A percentile compares a stretch with the other conserved stretches of the same genome.
Evolutionary conservation across 306 rosid species (phyloP).

Genomic region (Ziziphus jujuba): DNA sequence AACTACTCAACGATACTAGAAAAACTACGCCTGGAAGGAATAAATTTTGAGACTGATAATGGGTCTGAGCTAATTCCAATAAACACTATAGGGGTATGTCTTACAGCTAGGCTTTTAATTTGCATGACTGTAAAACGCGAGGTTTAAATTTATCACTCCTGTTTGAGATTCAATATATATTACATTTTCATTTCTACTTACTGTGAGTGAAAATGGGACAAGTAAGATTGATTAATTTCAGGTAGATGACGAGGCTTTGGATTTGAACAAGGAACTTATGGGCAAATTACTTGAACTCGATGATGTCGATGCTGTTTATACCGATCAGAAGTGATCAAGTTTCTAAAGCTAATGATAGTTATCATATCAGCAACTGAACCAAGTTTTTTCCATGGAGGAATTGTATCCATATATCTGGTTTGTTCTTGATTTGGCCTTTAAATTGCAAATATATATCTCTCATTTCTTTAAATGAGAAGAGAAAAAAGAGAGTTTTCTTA

Average conservation of each 20-base stretch:
- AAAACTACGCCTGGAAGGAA: constrained; percentile 72
- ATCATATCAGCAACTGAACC: constrained; percentile 27
- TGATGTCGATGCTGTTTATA: constrained; percentile 95
- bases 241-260: constrained; percentile 95
- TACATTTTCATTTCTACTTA: background rate
- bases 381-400: constrained; percentile 10
- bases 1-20: constrained; percentile 65
- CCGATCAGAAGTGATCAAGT: constrained; percentile 66
- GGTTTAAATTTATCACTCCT: background rate
- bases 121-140: background rate
- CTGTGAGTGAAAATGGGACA: constrained; percentile 4
- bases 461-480: background rate
- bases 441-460: background rate
- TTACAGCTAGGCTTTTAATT: constrained; percentile 11
- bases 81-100: constrained; percentile 66
- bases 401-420: constrained; percentile 23
- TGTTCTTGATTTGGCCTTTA: constrained; percentile 13
- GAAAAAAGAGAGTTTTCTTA: too few relatives aligned
- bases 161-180: background rate
- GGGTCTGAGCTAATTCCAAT: constrained; percentile 91
- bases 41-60: constrained; percentile 79
- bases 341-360: constrained; percentile 10
- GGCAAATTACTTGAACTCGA: constrained; percentile 82
- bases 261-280: constrained; percentile 85
- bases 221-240: constrained; percentile 36